Base-by-base conservation (phyloP, 2,329 filamentous ascomycete genomes). In the Cladosporium sp. region DNA sequence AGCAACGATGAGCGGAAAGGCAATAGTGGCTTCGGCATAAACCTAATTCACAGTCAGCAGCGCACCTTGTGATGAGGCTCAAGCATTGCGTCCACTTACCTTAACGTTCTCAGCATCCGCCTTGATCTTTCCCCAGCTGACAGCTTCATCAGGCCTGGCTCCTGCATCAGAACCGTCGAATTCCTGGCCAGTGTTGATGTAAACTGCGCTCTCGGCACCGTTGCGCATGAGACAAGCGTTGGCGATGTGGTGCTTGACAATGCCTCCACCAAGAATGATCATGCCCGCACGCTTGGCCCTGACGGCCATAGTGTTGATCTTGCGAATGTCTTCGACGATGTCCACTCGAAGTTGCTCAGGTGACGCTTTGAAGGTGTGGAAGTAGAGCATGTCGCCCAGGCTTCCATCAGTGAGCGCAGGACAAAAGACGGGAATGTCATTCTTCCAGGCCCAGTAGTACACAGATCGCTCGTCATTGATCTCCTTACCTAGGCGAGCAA, bases 51-150 rank as follows among this genome's bases (percentile, higher is more conserved):
- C n/a, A 16, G 39, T 64, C 53, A 64, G 62, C 62, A 49, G 39
- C 8, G 10, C 21, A 16, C 21, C 16, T 51, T n/a, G 25, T 32
- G 23, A 21, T 32, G 23, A 21, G 5, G 18, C 18, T 32, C 39
- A 51, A 25, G 23, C 8, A 18, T 10, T 5, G 21, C 7, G 2
- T 32, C 60, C 32, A 74, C 82, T 71, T 77, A 92, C 91, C 88
- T 98, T 99, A 65, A 98, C 93, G 72, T 89, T 91, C 68, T 95
- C 90, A 1, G 90, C 95, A 61, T 89, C 91, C 49, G 89, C 84
- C 79, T 96, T 97, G 79, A 99, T 97, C 84, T 99, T 99, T 3
- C 95, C 95, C 95, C 95, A 99, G 68, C 93, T 97, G 18, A 99
- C 91, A 5, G 95, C 95, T 80, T 99, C 95, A 74, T 99, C 95